Percentiles rank a stretch among this genome's conserved stretches.
Evolutionary conservation across 768 basidiomycete genomes (phyloP).

Genomic region (Mycena haematopus): DNA sequence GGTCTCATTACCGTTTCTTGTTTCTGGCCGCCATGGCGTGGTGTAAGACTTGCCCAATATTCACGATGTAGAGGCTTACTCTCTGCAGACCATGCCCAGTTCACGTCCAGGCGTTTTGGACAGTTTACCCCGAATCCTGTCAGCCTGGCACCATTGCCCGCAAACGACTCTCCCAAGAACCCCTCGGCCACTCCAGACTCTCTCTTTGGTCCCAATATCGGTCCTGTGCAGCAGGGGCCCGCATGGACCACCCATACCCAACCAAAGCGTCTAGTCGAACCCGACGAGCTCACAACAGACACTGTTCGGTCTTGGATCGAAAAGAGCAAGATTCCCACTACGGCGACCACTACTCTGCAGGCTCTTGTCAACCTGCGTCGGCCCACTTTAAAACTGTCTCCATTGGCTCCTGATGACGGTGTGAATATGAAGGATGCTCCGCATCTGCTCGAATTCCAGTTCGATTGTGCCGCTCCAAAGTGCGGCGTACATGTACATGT

Average conservation of each 20-base stretch:
- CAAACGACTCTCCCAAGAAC: background rate
- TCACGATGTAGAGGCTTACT: constrained; percentile 5
- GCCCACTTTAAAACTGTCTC: constrained; percentile 82
- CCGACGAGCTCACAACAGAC: constrained; percentile 81
- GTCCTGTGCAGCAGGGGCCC: constrained; percentile 71
- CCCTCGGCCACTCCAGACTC: constrained; percentile 62
- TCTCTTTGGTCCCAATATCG: constrained; percentile 92
- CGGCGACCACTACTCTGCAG: constrained; percentile 89
- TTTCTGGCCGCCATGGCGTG: constrained; percentile 25
- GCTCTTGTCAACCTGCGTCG: constrained; percentile 94
- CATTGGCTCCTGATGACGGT: constrained; percentile 56
- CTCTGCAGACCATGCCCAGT: constrained; percentile 28
- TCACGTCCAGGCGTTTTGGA: constrained; percentile 22
- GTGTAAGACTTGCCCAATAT: constrained; percentile 23
- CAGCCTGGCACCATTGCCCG: constrained; percentile 11
- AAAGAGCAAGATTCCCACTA: constrained; percentile 66
- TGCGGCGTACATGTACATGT: constrained; percentile 83
- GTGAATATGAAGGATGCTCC: constrained; percentile 45
- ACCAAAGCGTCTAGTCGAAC: constrained; percentile 56
- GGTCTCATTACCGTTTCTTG: too few species aligned
- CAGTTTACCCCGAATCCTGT: constrained; percentile 24
- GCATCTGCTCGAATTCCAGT: constrained; percentile 90
- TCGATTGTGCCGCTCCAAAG: constrained; percentile 88
- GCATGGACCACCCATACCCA: constrained; percentile 71
- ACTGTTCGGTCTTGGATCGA: constrained; percentile 85